phyloP scores from a whole-genome alignment of 306 rosid genomes.

The Trifolium fragiferum region DNA sequence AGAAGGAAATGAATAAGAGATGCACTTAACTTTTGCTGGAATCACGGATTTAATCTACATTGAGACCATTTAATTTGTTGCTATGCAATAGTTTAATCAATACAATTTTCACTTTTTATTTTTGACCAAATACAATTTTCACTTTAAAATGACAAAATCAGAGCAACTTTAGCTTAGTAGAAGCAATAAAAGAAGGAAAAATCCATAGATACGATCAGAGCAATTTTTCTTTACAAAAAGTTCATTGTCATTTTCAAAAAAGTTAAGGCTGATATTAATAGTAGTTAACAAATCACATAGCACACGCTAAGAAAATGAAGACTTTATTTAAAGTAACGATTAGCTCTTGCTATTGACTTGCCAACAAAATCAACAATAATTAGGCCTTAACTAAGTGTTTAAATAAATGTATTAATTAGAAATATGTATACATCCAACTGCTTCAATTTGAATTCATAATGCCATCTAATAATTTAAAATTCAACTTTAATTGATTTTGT shows the following conservation, averaged over 20 bases:
- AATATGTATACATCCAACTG: background rate
- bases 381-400: background rate
- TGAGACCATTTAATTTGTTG: slow-evolving; percentile 1
- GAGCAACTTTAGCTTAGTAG: slow-evolving; percentile 34
- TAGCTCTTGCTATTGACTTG: slow-evolving; percentile 30
- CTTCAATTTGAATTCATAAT: background rate
- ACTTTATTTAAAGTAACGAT: slow-evolving; percentile 13
- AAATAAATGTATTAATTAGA: background rate
- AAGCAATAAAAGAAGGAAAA: slow-evolving; percentile 26
- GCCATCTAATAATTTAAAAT: slow-evolving; percentile 27
- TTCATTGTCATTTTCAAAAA: slow-evolving; percentile 26
- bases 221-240: slow-evolving; percentile 20
- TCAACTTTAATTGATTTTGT: background rate
- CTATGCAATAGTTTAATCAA: slow-evolving; percentile 27
- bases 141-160: slow-evolving; percentile 37
- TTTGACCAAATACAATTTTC: slow-evolving; percentile 2
- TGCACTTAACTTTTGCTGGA: slow-evolving; percentile 35
- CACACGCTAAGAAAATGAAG: slow-evolving; percentile 15
- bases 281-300: slow-evolving; percentile 35
- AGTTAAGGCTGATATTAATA: slow-evolving; percentile 16
- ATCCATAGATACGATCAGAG: background rate
- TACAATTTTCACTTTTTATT: too few species aligned
- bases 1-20: background rate
- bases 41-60: slow-evolving; percentile 19
- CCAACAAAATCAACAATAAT: slow-evolving; percentile 36